These are phyloP conservation scores for Trichopus zeylanicus DNA, from an alignment of 116 monocot genomes.

Conservation along the genomic window DNA sequence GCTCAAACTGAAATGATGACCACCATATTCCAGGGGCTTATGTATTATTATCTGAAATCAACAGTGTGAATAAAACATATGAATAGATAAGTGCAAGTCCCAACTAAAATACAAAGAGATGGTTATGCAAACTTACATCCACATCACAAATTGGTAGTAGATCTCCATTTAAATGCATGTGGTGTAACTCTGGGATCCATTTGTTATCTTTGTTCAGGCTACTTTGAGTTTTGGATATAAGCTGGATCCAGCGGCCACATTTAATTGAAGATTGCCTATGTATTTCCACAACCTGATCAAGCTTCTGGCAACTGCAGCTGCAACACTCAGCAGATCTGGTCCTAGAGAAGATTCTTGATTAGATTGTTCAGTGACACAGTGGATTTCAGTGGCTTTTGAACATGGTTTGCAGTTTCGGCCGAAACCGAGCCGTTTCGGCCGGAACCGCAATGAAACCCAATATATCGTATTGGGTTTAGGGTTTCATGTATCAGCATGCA, in stretches of 20 bases:
- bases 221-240: slow-evolving; percentile 12
- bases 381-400: not conserved
- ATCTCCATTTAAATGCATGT: slow-evolving; percentile 44
- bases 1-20: slow-evolving; percentile 57
- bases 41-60: slow-evolving; percentile 64
- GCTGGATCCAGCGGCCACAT: slow-evolving; percentile 49
- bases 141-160: slow-evolving; percentile 23
- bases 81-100: slow-evolving; percentile 3
- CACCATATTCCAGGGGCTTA: slow-evolving; percentile 41
- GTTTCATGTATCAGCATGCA: too few relatives aligned
- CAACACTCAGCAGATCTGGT: not conserved
- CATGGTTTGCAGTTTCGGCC: too few relatives aligned
- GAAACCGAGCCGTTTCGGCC: too few relatives aligned
- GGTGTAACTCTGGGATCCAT: slow-evolving; percentile 58
- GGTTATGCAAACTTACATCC: slow-evolving; percentile 69
- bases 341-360: slow-evolving; percentile 10
- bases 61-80: not conserved
- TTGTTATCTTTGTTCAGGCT: slow-evolving; percentile 12
- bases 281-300: slow-evolving; percentile 17
- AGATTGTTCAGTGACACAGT: slow-evolving; percentile 1
- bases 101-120: not conserved
- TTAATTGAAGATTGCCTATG: slow-evolving; percentile 18
- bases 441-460: too few relatives aligned
- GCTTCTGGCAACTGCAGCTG: slow-evolving; percentile 18
- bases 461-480: too few relatives aligned